Conservation (phyloP, 192 early-diverging fungal genomes). For the Bifiguratus adelaidae region DNA sequence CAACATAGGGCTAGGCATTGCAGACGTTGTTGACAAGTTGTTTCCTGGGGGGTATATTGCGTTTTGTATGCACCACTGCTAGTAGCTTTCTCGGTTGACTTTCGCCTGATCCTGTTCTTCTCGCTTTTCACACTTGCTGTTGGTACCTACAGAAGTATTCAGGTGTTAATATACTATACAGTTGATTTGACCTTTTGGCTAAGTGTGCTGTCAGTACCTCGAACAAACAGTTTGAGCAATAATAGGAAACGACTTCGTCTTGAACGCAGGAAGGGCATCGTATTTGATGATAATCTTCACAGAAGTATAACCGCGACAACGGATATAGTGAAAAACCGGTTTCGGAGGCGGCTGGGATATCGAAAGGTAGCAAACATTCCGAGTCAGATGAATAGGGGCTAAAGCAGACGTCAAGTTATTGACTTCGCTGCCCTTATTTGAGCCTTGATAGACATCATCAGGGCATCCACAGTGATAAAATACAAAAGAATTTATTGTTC, state of each 20-base stretch:
- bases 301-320: conserved; percentile 74
- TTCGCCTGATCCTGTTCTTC: too few species aligned
- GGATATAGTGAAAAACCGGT: conserved; percentile 27
- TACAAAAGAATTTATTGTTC: too few species aligned
- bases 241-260: conserved; percentile 82
- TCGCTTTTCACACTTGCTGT: neutral
- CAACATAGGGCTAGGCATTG: too few species aligned
- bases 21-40: too few species aligned
- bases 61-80: too few species aligned
- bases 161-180: neutral
- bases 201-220: conserved; percentile 39
- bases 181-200: neutral
- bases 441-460: conserved; percentile 2
- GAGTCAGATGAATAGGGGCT: neutral
- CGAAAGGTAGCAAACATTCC: conserved; percentile 5
- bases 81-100: too few species aligned
- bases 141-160: neutral
- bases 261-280: conserved; percentile 74
- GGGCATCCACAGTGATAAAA: conserved; percentile 21
- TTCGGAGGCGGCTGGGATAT: conserved; percentile 9
- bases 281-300: conserved; percentile 74
- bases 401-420: neutral
- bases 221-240: conserved; percentile 95
- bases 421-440: neutral
- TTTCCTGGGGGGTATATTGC: too few species aligned